Conservation (phyloP, 352 stramenopile species). For the Elongisporangium undulatum region DNA sequence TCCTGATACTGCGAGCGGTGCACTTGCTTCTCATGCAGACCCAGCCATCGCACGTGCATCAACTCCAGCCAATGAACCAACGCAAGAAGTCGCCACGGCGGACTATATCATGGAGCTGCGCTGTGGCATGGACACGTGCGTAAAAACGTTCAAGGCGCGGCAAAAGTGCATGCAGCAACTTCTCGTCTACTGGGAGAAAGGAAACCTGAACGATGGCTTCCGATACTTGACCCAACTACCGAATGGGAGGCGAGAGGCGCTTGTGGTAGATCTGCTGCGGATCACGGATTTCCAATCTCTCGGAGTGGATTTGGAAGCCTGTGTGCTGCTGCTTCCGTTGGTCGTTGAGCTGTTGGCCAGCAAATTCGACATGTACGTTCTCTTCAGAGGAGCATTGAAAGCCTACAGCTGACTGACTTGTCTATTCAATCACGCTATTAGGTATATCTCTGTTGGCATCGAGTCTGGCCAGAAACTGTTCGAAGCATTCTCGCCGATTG, state of each 20-base stretch:
- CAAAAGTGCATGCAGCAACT: slow-evolving; percentile 75
- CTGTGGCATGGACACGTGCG: slow-evolving; percentile 79
- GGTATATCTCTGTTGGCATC: slow-evolving; percentile 55
- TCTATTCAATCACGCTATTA: slow-evolving; percentile 9
- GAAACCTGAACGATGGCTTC: slow-evolving; percentile 60
- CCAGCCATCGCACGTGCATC: background rate
- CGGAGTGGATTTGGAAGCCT: slow-evolving; percentile 69
- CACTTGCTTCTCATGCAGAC: background rate
- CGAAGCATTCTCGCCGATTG: slow-evolving; percentile 64
- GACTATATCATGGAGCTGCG: slow-evolving; percentile 82
- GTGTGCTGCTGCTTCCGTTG: slow-evolving; percentile 69
- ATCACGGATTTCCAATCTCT: slow-evolving; percentile 58
- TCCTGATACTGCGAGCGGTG: background rate
- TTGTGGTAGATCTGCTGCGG: slow-evolving; percentile 68
- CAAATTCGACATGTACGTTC: slow-evolving; percentile 61
- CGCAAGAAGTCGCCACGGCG: slow-evolving; percentile 32
- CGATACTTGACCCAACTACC: slow-evolving; percentile 63
- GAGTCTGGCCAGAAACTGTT: slow-evolving; percentile 62
- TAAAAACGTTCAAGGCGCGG: slow-evolving; percentile 64
- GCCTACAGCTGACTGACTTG: background rate
- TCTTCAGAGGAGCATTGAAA: background rate
- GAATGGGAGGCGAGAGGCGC: slow-evolving; percentile 60
- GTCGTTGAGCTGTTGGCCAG: slow-evolving; percentile 59
- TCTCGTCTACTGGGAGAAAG: slow-evolving; percentile 64
- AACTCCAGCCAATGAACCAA: background rate